Percentiles rank a stretch among this genome's conserved stretches.
Conservation (phyloP, 2,329 filamentous ascomycete species). For the Seiridium cupressi region DNA sequence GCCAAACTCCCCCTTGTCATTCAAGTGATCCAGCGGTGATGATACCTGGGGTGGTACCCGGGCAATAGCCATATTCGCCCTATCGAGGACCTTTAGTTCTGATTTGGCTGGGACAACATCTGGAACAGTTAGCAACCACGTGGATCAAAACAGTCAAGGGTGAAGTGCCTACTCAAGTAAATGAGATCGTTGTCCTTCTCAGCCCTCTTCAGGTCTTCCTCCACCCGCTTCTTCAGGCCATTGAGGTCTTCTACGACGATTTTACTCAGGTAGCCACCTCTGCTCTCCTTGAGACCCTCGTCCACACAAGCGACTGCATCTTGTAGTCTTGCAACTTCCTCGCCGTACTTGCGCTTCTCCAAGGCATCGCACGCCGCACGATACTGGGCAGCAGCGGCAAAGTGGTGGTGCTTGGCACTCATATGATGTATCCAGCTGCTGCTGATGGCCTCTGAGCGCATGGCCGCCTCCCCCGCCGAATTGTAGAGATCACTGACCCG, state of each 20-base stretch:
- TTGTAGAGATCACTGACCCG: constrained; percentile 89
- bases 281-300: constrained; percentile 81
- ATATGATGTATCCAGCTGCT: constrained; percentile 98
- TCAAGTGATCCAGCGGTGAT: constrained; percentile 76
- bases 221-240: constrained; percentile 75
- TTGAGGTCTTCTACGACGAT: constrained; percentile 79
- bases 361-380: constrained; percentile 86
- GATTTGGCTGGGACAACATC: constrained; percentile 82
- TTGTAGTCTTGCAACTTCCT: constrained; percentile 83
- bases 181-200: constrained; percentile 98
- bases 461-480: constrained; percentile 77
- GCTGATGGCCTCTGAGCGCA: constrained; percentile 85
- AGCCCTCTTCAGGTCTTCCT: constrained; percentile 85
- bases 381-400: constrained; percentile 92
- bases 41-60: constrained; percentile 79
- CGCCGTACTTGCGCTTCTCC: constrained; percentile 91
- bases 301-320: constrained; percentile 82
- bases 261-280: constrained; percentile 73
- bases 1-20: constrained; percentile 77
- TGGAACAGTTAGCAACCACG: constrained; percentile 19
- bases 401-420: constrained; percentile 95
- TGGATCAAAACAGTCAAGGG: neutral
- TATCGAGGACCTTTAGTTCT: constrained; percentile 80
- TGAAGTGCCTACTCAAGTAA: constrained; percentile 65
- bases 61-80: constrained; percentile 83